Evolutionary conservation across 1,284 basidiomycete genomes (phyloP), one percentile per base, ranked within the genome.

Genomic region (Coniferiporia weirii): DNA sequence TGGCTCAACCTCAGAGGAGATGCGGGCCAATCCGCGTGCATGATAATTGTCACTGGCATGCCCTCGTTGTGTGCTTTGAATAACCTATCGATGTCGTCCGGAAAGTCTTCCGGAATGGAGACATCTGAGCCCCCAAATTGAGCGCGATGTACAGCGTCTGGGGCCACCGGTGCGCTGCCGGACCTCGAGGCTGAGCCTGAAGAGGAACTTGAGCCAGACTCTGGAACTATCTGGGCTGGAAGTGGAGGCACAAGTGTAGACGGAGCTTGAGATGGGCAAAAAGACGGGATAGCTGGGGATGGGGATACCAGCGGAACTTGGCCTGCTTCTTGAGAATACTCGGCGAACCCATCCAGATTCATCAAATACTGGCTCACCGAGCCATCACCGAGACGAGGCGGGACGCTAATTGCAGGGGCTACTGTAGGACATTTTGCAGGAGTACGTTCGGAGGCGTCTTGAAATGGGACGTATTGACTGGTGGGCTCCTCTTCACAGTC

Each of bases 41-140:
- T 44, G n/a, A 59, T 44, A 12, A 59, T 44, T 13, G 47, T 38
- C 17, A 59, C 32, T 6, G 58, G 58, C 19, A 43, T 40, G 9
- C 52, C 52, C 10, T 20, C 34, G 17, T 54, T 22, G 35, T 54
- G 49, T 15, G 58, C 53, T 6, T 49, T 50, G 7, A 20, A 35
- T 2, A 59, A 19, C 0, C 4, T 13, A 9, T 19, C 34, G 17
- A 59, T 59, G 17, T 59, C 58, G 3, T 54, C 47, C 2, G 58
- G 58, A 10, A 9, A 5, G 15, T 35, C 35, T 17, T 51, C 49
- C 4, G 49, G 22, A n/a, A 51, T 51, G 12, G 9, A 2, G 27
- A 27, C 27, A 27, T 27, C 5, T 3, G 27, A 27, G 27, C 27
- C 27, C 27, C 5, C 27, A 27, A 27, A 3, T 2, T 27, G 27